A percentile compares a stretch with the other conserved stretches of the same genome.
Evolutionary conservation across 208 protist genomes (phyloP).

Genomic region (Crithidia brevicula): DNA sequence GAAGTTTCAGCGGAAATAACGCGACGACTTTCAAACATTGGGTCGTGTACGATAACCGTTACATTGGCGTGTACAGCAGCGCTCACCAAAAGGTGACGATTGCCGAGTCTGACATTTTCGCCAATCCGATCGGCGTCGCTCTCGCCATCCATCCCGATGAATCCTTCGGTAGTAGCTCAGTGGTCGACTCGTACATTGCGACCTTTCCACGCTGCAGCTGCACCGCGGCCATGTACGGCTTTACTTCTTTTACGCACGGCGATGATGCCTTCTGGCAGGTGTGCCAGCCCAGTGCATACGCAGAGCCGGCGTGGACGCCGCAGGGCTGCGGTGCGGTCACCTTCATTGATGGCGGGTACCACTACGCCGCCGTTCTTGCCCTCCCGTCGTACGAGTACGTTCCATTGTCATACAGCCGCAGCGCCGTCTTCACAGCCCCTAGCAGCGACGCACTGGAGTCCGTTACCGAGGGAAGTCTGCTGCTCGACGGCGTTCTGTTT

Average conservation of each 20-base stretch:
- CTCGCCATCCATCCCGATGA: conserved; percentile 26
- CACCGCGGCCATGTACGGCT: conserved; percentile 6
- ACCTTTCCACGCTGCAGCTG: conserved; percentile 28
- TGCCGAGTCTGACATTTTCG: conserved; percentile 29
- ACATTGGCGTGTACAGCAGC: conserved; percentile 47
- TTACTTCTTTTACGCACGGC: not conserved
- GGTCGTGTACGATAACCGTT: conserved; percentile 29
- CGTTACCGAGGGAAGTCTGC: conserved; percentile 11
- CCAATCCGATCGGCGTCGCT: conserved; percentile 41
- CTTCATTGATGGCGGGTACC: conserved; percentile 31
- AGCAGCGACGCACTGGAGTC: conserved; percentile 7
- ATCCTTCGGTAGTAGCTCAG: conserved; percentile 10
- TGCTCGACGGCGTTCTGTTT: conserved; percentile 22
- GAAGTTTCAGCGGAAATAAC: too few relatives aligned
- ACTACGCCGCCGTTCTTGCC: conserved; percentile 37
- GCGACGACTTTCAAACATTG: conserved; percentile 14
- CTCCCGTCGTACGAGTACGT: conserved; percentile 33
- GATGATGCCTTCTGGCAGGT: conserved; percentile 9
- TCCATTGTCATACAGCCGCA: conserved; percentile 36
- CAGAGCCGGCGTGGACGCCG: conserved; percentile 1
- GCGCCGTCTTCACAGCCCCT: conserved; percentile 12
- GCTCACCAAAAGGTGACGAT: conserved; percentile 33
- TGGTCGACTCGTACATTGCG: conserved; percentile 29
- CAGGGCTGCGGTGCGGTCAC: conserved; percentile 23
- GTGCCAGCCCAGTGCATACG: conserved; percentile 22